phyloP scores from a whole-genome alignment of 2,329 filamentous ascomycete genomes.

The Talaromyces sp. region DNA sequence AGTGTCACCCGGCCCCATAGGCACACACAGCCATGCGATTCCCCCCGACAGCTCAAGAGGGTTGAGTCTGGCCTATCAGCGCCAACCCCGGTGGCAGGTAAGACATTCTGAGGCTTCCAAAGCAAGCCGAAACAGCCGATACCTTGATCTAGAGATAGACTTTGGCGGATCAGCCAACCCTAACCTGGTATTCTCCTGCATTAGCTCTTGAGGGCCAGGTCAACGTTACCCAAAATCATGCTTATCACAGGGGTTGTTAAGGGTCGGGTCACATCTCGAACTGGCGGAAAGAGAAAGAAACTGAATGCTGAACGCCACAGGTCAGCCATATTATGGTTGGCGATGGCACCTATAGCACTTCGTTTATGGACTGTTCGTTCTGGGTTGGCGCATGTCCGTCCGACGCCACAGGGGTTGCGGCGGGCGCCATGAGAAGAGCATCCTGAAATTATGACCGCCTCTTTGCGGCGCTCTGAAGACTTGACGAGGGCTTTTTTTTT shows the following conservation, averaged over 20 bases:
- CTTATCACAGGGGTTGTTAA: not conserved
- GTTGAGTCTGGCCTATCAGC: not conserved
- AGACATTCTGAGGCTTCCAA: slow-evolving; percentile 17
- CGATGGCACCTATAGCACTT: not conserved
- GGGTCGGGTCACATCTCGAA: not conserved
- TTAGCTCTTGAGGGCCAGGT: not conserved
- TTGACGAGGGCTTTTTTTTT: not conserved
- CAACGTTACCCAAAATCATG: not conserved
- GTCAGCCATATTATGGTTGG: not conserved
- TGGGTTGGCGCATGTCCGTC: not conserved
- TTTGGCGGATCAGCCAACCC: not conserved
- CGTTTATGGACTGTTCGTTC: not conserved
- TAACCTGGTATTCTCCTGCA: not conserved
- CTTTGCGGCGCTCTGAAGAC: not conserved
- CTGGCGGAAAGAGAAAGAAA: not conserved
- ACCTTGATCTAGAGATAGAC: not conserved
- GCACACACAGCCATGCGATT: not conserved
- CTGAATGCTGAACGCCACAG: not conserved
- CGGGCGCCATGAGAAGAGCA: not conserved
- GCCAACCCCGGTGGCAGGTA: slow-evolving; percentile 10
- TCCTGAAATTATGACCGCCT: not conserved
- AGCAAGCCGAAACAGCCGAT: not conserved
- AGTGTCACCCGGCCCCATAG: not conserved
- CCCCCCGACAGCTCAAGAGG: not conserved
- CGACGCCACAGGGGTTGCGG: not conserved